Evolutionary conservation across 805 yeast species (phyloP).

Genomic region (Maudiozyma bulderi): DNA sequence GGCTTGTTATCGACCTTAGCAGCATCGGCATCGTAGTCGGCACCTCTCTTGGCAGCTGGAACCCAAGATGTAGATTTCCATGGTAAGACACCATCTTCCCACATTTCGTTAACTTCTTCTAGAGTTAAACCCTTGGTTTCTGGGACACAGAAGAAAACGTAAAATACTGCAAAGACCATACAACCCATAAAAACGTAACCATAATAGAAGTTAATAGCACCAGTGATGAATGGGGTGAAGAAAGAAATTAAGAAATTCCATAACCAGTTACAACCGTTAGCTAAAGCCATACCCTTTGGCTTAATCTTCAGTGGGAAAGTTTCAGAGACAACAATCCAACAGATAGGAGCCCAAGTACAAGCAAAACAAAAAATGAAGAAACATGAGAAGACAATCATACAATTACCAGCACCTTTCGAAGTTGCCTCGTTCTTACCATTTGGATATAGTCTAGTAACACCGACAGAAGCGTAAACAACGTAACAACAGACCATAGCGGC

Average conservation of each 20-base stretch:
- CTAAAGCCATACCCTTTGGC: slow-evolving; percentile 43
- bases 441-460: slow-evolving; percentile 36
- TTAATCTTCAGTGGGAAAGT: slow-evolving; percentile 46
- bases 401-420: slow-evolving; percentile 49
- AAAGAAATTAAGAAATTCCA: slow-evolving; percentile 58
- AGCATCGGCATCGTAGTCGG: slow-evolving; percentile 8
- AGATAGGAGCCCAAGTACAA: slow-evolving; percentile 61
- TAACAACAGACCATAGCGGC: slow-evolving; percentile 35
- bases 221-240: slow-evolving; percentile 55
- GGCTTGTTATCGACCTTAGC: slow-evolving; percentile 10
- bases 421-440: slow-evolving; percentile 37
- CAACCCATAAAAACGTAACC: slow-evolving; percentile 55
- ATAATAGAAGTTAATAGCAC: slow-evolving; percentile 34
- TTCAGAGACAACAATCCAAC: slow-evolving; percentile 47
- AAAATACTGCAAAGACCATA: slow-evolving; percentile 39
- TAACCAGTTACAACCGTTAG: slow-evolving; percentile 49
- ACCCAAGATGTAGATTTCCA: slow-evolving; percentile 37
- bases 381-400: slow-evolving; percentile 59
- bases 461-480: slow-evolving; percentile 32
- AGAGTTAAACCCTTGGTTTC: slow-evolving; percentile 47
- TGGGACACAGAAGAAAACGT: slow-evolving; percentile 1
- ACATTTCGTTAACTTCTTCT: slow-evolving; percentile 66
- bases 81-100: slow-evolving; percentile 28
- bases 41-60: slow-evolving; percentile 31
- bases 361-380: slow-evolving; percentile 60